phyloP scores from a whole-genome alignment of 2,329 filamentous ascomycete species.

The Pseudogymnoascus sp. region DNA sequence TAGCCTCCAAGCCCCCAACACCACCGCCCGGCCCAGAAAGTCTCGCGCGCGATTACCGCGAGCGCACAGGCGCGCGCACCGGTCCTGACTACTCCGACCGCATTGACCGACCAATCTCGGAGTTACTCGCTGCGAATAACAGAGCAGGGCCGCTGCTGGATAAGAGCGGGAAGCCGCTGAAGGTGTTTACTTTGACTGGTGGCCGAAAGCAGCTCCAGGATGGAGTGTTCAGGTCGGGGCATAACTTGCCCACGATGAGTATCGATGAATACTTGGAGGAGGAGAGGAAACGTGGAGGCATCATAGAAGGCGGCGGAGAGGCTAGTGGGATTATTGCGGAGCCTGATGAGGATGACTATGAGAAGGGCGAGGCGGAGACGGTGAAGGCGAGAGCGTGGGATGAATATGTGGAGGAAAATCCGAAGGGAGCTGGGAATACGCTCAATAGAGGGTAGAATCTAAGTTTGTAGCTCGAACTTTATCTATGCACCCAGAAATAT shows the following conservation, averaged over 20 bases:
- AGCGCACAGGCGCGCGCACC: constrained; percentile 31
- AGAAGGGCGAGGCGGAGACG: constrained; percentile 81
- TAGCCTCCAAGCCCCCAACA: constrained; percentile 60
- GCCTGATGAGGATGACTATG: constrained; percentile 81
- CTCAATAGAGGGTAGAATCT: constrained; percentile 60
- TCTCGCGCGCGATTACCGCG: constrained; percentile 39
- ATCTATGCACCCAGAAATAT: neutral
- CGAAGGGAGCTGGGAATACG: constrained; percentile 74
- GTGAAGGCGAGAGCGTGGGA: constrained; percentile 95
- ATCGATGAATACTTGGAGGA: constrained; percentile 97
- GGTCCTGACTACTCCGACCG: constrained; percentile 58
- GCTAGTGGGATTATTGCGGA: constrained; percentile 59
- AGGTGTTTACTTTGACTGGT: constrained; percentile 81
- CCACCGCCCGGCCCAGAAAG: constrained; percentile 35
- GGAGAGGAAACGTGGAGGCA: constrained; percentile 72
- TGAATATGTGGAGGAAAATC: constrained; percentile 84
- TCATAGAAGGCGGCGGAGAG: constrained; percentile 84
- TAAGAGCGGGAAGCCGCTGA: constrained; percentile 70
- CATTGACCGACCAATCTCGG: constrained; percentile 56
- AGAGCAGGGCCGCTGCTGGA: constrained; percentile 66
- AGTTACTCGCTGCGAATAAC: constrained; percentile 38
- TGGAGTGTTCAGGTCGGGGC: constrained; percentile 81
- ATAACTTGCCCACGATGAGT: constrained; percentile 92
- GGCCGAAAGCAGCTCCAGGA: constrained; percentile 65
- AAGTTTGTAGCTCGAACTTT: neutral